A percentile compares a stretch with the other conserved stretches of the same genome.
Evolutionary conservation across 2,329 filamentous ascomycete genomes (phyloP).

Genomic region (Claviceps capensis): DNA sequence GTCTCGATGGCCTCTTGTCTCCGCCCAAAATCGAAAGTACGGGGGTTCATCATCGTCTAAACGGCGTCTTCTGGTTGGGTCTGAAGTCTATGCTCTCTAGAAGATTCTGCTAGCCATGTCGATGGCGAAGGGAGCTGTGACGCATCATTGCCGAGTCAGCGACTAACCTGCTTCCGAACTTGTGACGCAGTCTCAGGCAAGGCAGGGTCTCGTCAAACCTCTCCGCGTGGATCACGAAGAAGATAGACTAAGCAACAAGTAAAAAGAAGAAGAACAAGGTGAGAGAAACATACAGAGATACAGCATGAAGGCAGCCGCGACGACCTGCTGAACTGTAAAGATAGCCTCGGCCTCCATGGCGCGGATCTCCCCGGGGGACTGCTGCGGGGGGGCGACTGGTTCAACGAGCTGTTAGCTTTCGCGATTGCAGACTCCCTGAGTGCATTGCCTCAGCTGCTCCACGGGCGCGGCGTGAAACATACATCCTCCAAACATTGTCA

Average conservation of each 20-base stretch:
- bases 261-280: not conserved
- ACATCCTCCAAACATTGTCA: constrained; percentile 24
- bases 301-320: constrained; percentile 51
- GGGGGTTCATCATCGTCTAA: not conserved
- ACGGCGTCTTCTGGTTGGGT: not conserved
- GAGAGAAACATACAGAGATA: constrained; percentile 55
- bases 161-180: too few relatives aligned
- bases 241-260: not conserved
- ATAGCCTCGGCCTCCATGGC: constrained; percentile 54
- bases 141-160: not conserved
- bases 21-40: not conserved
- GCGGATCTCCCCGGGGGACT: constrained; percentile 56
- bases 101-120: constrained; percentile 35
- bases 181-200: not conserved
- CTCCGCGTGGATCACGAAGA: not conserved
- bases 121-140: constrained; percentile 42
- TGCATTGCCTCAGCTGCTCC: not conserved
- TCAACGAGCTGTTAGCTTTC: constrained; percentile 9
- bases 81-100: constrained; percentile 11
- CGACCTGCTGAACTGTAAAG: constrained; percentile 52
- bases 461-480: constrained; percentile 15
- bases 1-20: not conserved
- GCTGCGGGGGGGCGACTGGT: constrained; percentile 53
- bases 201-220: not conserved
- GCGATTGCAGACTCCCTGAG: not conserved